Base-by-base conservation (phyloP, 1,284 basidiomycete genomes). In the Phylloporus sp. region DNA sequence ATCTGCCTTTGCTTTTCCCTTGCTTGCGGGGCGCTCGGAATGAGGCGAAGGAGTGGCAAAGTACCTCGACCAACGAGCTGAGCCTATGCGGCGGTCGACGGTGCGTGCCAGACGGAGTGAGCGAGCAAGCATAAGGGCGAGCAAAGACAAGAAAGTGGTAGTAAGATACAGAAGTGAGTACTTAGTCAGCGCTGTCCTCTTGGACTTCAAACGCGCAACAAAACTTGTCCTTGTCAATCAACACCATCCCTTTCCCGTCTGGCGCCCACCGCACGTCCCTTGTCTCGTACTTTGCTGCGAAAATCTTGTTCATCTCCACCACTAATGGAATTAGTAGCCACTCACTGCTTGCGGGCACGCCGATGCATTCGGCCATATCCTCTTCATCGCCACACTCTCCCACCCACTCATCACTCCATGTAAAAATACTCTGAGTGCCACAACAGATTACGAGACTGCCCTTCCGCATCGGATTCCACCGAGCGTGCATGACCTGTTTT, bases 171-270 rank as follows among this genome's bases (percentile, higher is more conserved):
- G 35, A 23, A n/a, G 27, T 47, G 3, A 6, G 7, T 49, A 72
- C 73, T 80, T 78, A 76, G 79, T 79, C 75, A 78, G 72, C 67
- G 63, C 67, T 45, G 19, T 23, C 85, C 65, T 89, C 89, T 72
- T 88, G 85, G 7, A 93, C 93, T 75, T 94, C 92, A 70, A 94
- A 94, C 11, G 93, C 93, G 77, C 94, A 94, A 74, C 93, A 95
- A 74, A 94, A 95, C 56, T 85, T 85, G 57, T 92, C 89, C 72
- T 86, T 90, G 70, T 92, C 92, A 63, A 94, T 66, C 61, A 95
- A 75, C 12, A 91, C 79, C 64, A 95, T 78, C 5, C 92, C 93
- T 72, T 92, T 93, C 17, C 94, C 94, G 74, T 95, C 94, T 15
- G 91, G 91, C n/a, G 92, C 88, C 94, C 94, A 95, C 62, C 80